Percentiles rank a stretch among this genome's conserved stretches.
phyloP scores from a whole-genome alignment of 352 stramenopile species.

The Blastocystis sp. region DNA sequence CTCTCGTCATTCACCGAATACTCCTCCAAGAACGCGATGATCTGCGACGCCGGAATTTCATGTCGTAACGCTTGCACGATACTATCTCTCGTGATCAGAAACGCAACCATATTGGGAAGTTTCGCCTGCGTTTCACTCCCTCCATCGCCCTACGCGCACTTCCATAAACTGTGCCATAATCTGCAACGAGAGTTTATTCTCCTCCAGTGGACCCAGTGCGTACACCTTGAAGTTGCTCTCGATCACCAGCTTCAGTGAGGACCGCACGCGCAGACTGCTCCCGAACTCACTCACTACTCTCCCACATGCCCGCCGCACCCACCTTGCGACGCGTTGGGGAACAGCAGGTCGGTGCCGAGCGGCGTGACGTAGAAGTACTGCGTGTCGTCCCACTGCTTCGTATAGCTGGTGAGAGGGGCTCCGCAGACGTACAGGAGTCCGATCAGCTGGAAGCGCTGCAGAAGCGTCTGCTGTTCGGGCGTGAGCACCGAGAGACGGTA shows the following conservation, averaged over 20 bases:
- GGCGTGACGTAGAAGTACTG: constrained; percentile 27
- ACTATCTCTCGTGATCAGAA: constrained; percentile 38
- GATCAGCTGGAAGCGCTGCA: neutral
- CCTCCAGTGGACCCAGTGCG: constrained; percentile 7
- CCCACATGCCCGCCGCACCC: neutral
- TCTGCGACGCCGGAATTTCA: constrained; percentile 51
- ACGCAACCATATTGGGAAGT: constrained; percentile 45
- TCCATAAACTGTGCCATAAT: constrained; percentile 45
- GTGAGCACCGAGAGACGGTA: neutral
- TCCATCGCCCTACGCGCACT: neutral
- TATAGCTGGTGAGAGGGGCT: neutral
- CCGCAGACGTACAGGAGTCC: neutral
- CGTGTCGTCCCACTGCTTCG: neutral
- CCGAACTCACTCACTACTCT: neutral
- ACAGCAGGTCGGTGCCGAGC: neutral
- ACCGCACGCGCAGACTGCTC: neutral
- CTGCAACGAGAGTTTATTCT: constrained; percentile 16
- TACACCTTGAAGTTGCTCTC: constrained; percentile 45
- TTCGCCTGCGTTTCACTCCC: neutral
- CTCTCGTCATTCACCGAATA: constrained; percentile 20
- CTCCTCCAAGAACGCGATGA: constrained; percentile 31
- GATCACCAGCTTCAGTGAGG: constrained; percentile 8
- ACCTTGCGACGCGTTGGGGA: neutral
- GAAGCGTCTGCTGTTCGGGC: neutral
- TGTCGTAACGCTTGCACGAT: constrained; percentile 34